Evolutionary conservation across 2,329 filamentous ascomycete genomes (phyloP).

Genomic region (Macroventuria anomochaeta): DNA sequence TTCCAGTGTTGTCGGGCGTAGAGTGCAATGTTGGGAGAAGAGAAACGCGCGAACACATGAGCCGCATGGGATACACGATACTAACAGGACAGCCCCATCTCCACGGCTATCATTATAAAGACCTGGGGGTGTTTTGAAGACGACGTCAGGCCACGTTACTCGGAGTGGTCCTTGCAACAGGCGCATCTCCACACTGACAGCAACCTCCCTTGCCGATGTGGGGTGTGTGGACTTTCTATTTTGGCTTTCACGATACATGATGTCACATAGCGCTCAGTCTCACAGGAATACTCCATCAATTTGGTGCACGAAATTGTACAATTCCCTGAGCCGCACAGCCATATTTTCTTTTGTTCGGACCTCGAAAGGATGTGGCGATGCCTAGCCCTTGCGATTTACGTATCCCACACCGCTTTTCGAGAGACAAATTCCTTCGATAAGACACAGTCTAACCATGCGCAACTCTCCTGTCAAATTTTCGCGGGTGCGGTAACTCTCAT

Average conservation of each 20-base stretch:
- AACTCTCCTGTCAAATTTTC: background rate
- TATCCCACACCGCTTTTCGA: constrained; percentile 22
- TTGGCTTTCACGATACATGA: constrained; percentile 30
- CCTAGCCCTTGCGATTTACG: constrained; percentile 3
- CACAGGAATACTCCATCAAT: constrained; percentile 7
- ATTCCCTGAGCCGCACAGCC: background rate
- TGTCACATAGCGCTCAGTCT: constrained; percentile 24
- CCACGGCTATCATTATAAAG: background rate
- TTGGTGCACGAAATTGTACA: background rate
- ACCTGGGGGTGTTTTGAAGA: background rate
- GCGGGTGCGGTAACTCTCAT: background rate
- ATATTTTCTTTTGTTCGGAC: background rate
- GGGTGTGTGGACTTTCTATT: constrained; percentile 12
- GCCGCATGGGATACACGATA: background rate
- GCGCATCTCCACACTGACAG: constrained; percentile 31
- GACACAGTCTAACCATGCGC: background rate
- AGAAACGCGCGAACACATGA: background rate
- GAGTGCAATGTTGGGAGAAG: background rate
- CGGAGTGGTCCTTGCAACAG: constrained; percentile 19
- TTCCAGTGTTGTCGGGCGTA: background rate
- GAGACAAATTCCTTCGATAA: background rate
- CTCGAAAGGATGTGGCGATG: background rate
- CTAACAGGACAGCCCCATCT: background rate
- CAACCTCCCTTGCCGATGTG: constrained; percentile 18
- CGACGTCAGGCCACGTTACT: constrained; percentile 12